These are phyloP conservation scores for Sclerotinia minor DNA, from an alignment of 2,329 filamentous ascomycete genomes.

Conservation along the genomic window DNA sequence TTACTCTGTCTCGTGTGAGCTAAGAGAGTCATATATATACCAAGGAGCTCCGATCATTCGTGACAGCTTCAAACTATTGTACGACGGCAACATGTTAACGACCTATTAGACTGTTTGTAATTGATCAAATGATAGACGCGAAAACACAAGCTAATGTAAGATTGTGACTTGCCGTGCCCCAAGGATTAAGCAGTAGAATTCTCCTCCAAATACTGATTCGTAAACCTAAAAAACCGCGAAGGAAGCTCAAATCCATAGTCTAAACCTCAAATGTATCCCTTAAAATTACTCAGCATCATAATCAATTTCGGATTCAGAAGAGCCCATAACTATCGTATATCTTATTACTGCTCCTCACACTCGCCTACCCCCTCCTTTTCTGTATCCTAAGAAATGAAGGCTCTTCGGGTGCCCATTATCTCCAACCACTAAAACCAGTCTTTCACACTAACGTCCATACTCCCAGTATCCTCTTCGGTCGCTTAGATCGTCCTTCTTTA, in stretches of 20 bases:
- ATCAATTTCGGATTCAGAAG: no score
- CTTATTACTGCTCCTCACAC: background rate
- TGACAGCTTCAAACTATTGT: background rate
- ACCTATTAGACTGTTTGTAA: background rate
- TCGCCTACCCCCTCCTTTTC: background rate
- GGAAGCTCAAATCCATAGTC: no score
- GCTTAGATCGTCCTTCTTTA: conserved; percentile 31
- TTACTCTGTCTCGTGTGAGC: background rate
- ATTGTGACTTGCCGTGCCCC: no score
- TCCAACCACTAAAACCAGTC: background rate
- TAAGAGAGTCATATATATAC: background rate
- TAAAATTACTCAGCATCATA: no score
- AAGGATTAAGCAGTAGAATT: no score
- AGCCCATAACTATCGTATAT: no score
- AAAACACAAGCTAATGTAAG: no score
- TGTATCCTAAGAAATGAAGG: background rate
- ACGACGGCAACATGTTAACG: background rate
- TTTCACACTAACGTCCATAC: background rate
- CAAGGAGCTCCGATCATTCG: background rate
- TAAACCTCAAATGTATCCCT: no score
- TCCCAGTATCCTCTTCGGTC: conserved; percentile 21
- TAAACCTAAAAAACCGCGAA: no score
- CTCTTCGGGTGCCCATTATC: background rate
- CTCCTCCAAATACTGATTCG: no score
- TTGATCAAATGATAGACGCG: no score